phyloP scores from a whole-genome alignment of 257 asterid genomes.

The Forsythia viridissima region DNA sequence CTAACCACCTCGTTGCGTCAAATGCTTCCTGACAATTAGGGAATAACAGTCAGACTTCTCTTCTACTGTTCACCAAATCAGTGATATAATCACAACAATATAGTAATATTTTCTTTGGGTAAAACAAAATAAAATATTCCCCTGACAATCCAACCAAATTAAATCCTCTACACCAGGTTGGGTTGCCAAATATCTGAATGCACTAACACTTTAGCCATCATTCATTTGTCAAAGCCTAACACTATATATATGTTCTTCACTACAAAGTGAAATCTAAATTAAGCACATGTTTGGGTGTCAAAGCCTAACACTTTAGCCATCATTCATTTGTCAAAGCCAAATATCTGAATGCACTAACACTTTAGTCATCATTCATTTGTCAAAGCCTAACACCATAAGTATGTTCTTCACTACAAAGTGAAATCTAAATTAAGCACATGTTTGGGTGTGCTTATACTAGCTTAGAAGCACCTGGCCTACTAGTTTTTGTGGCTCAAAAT shows the following conservation, averaged over 20 bases:
- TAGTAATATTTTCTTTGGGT: neutral
- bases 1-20: constrained; percentile 96
- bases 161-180: neutral
- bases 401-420: neutral
- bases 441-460: too few species aligned
- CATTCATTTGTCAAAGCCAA: too few species aligned
- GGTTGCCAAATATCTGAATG: neutral
- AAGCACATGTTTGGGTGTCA: too few species aligned
- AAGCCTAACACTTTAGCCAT: too few species aligned
- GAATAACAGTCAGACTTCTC: constrained; percentile 11
- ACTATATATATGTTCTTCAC: neutral
- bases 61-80: neutral
- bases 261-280: neutral
- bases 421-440: neutral
- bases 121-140: neutral
- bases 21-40: constrained; percentile 74
- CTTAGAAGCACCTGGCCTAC: too few species aligned
- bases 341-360: neutral
- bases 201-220: neutral
- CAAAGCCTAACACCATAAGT: neutral
- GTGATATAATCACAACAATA: neutral
- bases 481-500: too few species aligned
- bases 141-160: constrained; percentile 8
- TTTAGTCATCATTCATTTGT: neutral
- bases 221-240: neutral